Conservation (phyloP, 1,139 yeast species). For the Nakaseomyces uthaithaninus region DNA sequence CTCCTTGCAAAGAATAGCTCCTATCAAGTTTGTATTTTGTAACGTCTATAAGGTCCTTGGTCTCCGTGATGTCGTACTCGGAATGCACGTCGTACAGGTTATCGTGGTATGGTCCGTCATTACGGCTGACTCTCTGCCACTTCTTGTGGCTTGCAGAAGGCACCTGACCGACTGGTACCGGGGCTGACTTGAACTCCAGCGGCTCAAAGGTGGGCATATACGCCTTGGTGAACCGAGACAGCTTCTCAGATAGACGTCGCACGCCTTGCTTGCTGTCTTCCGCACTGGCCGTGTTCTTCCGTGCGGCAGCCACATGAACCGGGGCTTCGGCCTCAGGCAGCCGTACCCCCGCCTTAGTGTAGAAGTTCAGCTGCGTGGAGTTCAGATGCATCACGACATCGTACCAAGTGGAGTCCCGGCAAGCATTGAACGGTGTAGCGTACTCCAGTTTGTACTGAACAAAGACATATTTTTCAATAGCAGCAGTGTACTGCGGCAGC, state of each 20-base stretch:
- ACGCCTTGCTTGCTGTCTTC: background rate
- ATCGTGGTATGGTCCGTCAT: background rate
- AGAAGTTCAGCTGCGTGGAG: slow-evolving; percentile 64
- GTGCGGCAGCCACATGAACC: slow-evolving; percentile 16
- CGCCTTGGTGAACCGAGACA: background rate
- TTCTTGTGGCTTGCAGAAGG: background rate
- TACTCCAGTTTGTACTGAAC: slow-evolving; percentile 55
- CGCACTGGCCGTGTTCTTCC: slow-evolving; percentile 13
- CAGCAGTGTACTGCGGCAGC: slow-evolving; percentile 50
- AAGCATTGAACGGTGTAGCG: slow-evolving; percentile 57
- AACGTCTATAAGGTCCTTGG: slow-evolving; percentile 4
- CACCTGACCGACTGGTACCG: background rate
- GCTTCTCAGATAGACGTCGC: slow-evolving; percentile 1
- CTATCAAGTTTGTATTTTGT: slow-evolving; percentile 33
- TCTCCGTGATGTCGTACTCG: background rate
- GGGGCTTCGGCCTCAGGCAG: slow-evolving; percentile 15
- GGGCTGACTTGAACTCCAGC: slow-evolving; percentile 1
- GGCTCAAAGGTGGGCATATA: slow-evolving; percentile 4
- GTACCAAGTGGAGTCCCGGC: slow-evolving; percentile 57
- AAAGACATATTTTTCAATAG: slow-evolving; percentile 48
- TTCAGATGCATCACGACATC: slow-evolving; percentile 55
- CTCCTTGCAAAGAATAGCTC: slow-evolving; percentile 61
- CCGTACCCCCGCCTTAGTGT: slow-evolving; percentile 26
- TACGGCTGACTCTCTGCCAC: background rate
- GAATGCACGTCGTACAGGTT: slow-evolving; percentile 1